Evolutionary conservation across 208 protist genomes (phyloP).

Genomic region (Leishmania tropica): DNA sequence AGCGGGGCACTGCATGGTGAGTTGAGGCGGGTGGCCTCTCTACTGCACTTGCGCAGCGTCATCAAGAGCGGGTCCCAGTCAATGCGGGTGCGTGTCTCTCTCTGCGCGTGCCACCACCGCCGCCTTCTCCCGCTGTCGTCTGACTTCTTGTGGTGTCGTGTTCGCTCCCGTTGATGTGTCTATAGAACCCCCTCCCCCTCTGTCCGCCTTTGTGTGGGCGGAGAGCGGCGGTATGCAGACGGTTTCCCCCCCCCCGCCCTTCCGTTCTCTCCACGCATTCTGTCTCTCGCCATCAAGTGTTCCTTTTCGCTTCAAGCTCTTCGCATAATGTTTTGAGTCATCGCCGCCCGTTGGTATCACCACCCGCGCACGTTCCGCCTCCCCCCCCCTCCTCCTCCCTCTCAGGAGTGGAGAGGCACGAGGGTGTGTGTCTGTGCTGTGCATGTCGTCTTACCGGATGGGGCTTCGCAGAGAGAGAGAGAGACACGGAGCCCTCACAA

Average conservation of each 20-base stretch:
- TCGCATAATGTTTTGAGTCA: background rate
- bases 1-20: background rate
- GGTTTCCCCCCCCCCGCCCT: background rate
- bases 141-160: background rate
- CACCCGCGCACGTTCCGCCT: background rate
- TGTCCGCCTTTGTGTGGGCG: background rate
- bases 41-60: background rate
- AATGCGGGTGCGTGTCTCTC: background rate
- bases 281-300: background rate
- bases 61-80: background rate
- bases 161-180: constrained; percentile 2
- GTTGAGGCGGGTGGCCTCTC: background rate
- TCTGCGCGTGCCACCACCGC: background rate
- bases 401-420: background rate
- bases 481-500: background rate
- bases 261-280: background rate
- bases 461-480: background rate
- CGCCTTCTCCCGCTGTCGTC: background rate
- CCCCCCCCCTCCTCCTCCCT: background rate
- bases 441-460: background rate
- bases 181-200: background rate
- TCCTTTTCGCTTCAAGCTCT: background rate
- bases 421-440: background rate
- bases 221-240: background rate
- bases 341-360: background rate